Evolutionary conservation across 768 basidiomycete genomes (phyloP), one percentile per base, ranked within the genome.

Genomic region (Xerocomus brunneocitrinus): DNA sequence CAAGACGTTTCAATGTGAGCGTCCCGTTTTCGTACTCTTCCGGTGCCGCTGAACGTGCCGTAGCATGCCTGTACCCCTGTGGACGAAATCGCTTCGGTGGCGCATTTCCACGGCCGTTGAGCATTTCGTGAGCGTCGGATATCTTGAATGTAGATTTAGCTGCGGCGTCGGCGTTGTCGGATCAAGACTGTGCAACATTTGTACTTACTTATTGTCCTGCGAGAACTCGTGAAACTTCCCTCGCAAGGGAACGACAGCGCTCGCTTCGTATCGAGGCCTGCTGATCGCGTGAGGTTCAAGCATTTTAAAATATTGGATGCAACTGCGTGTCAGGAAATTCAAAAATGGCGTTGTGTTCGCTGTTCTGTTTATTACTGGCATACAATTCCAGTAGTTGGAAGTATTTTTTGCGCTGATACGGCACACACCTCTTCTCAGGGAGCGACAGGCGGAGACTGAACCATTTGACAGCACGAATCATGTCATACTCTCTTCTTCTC

Each of bases 1-100:
- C 59, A 25, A 53, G 13, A 30, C 49, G 34, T 22, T 56, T 60
- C 40, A 60, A 53, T 6, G 54, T 58, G 30, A 7, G 58, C 49
- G 22, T 2, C 44, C 10, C 13, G 5, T 27, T 39, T 46, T 28
- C 32, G 5, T 19, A 19, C 27, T 14, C 19, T 9, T 8, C 12
- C 44, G 24, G 8, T 6, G 12, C n/a, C 9, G 6, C 45, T 48
- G 53, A 55, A 14, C 16, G 9, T 27, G 7, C 27, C 36, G 16
- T 49, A 56, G 54, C 60, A 56, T 36, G 19, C 36, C 0, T 61
- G 60, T 10, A 53, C 25, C 5, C 53, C 55, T n/a, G 30, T 52
- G 7, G 57, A 59, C 9, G 16, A 39, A 22, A 3, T 9, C 1
- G 43, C 45, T 12, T 39, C 59, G 3, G 2, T 52, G 36, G 25